Conservation (phyloP, 1,284 basidiomycete genomes). For the Boletus holoroseus region DNA sequence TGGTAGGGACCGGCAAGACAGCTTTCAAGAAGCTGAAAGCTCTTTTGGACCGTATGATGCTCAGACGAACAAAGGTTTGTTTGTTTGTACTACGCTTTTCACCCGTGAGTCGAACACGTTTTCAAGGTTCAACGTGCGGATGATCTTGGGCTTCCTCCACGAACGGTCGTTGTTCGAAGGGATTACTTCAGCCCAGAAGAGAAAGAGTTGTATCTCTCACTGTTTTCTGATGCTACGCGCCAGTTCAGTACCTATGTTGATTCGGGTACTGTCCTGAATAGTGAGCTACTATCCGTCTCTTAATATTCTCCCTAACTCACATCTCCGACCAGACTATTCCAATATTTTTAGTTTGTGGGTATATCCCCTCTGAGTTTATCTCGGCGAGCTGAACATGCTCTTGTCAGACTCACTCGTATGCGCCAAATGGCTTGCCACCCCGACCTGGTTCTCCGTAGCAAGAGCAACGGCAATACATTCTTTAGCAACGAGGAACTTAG, state of each 20-base stretch:
- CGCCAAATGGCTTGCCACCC: conserved; percentile 95
- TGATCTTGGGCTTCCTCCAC: conserved; percentile 94
- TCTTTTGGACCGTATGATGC: conserved; percentile 93
- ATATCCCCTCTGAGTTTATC: not conserved
- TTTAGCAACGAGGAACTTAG: conserved; percentile 48
- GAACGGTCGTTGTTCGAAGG: conserved; percentile 83
- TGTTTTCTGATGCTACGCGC: conserved; percentile 91
- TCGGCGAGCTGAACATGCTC: not conserved
- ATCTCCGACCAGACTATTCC: conserved; percentile 68
- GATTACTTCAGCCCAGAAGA: conserved; percentile 97
- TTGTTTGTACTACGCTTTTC: not conserved
- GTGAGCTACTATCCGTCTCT: conserved; percentile 44
- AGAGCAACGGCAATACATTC: conserved; percentile 64
- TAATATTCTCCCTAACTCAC: conserved; percentile 7
- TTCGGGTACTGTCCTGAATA: conserved; percentile 87
- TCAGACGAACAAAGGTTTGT: conserved; percentile 74
- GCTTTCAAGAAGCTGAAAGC: conserved; percentile 92
- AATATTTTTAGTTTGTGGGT: conserved; percentile 86
- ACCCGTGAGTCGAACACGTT: not conserved
- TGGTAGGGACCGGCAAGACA: conserved; percentile 64
- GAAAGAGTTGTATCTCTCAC: conserved; percentile 89
- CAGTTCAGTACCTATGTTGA: conserved; percentile 90
- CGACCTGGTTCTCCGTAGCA: conserved; percentile 90
- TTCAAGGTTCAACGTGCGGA: conserved; percentile 92
- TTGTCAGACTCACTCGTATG: conserved; percentile 72